These are phyloP conservation scores for Pseudogymnoascus sp. DNA, from an alignment of 2,329 filamentous ascomycete species.

Conservation along the genomic window DNA sequence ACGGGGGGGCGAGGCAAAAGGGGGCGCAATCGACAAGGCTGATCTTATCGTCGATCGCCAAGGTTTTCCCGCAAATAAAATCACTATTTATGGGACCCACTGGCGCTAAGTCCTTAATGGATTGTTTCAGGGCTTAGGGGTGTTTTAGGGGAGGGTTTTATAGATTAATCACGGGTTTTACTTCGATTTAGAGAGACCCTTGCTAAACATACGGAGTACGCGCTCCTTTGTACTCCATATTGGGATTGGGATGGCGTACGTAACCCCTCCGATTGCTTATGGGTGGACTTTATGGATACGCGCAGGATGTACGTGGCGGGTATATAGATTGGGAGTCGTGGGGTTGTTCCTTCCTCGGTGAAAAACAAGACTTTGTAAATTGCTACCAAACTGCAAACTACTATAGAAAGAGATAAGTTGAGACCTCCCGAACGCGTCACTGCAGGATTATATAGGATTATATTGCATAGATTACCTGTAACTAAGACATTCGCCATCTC, in stretches of 20 bases:
- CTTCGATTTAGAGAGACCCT: background rate
- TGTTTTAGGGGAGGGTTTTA: background rate
- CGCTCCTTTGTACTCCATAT: too few species aligned
- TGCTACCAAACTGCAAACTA: background rate
- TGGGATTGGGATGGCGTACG: background rate
- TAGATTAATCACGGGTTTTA: background rate
- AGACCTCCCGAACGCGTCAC: background rate
- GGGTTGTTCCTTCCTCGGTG: background rate
- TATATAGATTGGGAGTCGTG: background rate
- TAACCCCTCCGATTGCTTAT: background rate
- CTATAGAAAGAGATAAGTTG: too few species aligned
- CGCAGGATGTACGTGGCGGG: background rate
- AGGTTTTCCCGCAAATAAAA: background rate
- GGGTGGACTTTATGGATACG: background rate
- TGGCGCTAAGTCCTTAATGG: background rate
- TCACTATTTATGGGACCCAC: background rate
- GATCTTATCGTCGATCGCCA: background rate
- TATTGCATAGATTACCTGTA: too few species aligned
- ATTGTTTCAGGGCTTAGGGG: background rate
- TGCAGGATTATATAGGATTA: background rate
- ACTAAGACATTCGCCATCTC: background rate
- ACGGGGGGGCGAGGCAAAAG: background rate
- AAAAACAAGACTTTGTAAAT: background rate
- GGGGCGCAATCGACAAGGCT: background rate
- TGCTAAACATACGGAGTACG: background rate